These are phyloP conservation scores for Rhodotorula sp. DNA, from an alignment of 1,284 basidiomycete genomes.

Conservation along the genomic window DNA sequence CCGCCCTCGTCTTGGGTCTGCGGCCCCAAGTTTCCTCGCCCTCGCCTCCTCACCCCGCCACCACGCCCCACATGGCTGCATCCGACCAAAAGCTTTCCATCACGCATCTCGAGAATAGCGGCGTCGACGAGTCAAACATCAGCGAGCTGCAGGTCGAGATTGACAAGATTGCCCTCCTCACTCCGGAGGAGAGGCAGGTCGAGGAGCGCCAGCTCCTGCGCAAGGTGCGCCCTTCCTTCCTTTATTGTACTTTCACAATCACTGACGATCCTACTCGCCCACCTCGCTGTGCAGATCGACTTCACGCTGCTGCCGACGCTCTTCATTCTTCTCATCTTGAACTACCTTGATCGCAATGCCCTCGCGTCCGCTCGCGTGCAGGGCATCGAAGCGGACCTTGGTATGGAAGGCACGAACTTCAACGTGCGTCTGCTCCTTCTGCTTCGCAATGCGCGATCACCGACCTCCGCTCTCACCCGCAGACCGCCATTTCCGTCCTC, in stretches of 20 bases:
- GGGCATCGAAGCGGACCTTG: conserved; percentile 70
- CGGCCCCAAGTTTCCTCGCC: not conserved
- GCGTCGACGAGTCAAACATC: conserved; percentile 1
- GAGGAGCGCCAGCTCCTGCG: conserved; percentile 58
- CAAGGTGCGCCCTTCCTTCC: conserved; percentile 58
- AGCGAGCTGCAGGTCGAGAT: conserved; percentile 34
- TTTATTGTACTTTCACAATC: conserved; percentile 67
- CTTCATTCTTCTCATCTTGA: conserved; percentile 48
- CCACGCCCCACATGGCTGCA: not conserved
- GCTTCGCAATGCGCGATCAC: conserved; percentile 58
- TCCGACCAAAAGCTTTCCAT: conserved; percentile 23
- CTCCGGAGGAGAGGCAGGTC: conserved; percentile 48
- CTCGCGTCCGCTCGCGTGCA: conserved; percentile 51
- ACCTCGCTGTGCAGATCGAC: conserved; percentile 29
- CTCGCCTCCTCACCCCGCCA: not conserved
- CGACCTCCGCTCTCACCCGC: not conserved
- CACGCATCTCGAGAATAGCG: conserved; percentile 19
- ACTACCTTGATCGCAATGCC: conserved; percentile 51
- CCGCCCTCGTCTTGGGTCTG: not conserved
- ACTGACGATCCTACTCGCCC: conserved; percentile 51
- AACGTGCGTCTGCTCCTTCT: conserved; percentile 77
- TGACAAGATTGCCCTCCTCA: conserved; percentile 28
- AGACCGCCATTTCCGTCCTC: not conserved
- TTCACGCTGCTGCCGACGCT: conserved; percentile 23
- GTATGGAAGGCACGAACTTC: conserved; percentile 58